Evolutionary conservation across 2,329 filamentous ascomycete species (phyloP).

Genomic region (Diaporthe ampelina): DNA sequence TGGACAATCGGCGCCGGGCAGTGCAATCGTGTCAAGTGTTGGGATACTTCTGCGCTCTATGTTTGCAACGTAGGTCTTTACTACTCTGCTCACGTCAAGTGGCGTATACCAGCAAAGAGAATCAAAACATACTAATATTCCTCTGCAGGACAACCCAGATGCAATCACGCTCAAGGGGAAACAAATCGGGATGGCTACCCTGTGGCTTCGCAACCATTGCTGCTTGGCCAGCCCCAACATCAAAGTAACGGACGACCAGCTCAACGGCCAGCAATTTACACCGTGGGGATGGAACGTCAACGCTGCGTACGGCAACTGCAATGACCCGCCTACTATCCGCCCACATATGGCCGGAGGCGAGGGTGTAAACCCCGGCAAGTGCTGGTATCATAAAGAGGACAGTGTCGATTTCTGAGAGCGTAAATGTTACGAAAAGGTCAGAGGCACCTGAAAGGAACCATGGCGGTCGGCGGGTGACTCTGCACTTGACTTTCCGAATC

Average conservation of each 20-base stretch:
- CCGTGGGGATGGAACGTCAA: conserved; percentile 37
- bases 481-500: not conserved
- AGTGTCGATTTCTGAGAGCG: not conserved
- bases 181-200: not conserved
- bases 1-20: not conserved
- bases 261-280: conserved; percentile 38
- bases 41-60: conserved; percentile 36
- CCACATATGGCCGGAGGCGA: conserved; percentile 5
- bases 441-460: not conserved
- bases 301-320: conserved; percentile 35
- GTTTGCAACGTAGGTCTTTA: conserved; percentile 36
- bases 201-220: not conserved
- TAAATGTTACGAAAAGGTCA: not conserved
- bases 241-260: not conserved
- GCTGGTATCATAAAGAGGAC: not conserved
- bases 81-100: not conserved
- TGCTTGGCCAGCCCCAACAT: not conserved
- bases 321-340: not conserved
- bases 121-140: not conserved
- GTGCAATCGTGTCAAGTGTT: conserved; percentile 35
- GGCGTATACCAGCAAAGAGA: not conserved
- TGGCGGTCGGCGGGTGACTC: not conserved
- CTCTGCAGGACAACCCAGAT: conserved; percentile 8
- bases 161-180: conserved; percentile 14
- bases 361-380: not conserved